phyloP scores from a whole-genome alignment of 495 filamentous ascomycete species.

The Hypoxylon trugodes region DNA sequence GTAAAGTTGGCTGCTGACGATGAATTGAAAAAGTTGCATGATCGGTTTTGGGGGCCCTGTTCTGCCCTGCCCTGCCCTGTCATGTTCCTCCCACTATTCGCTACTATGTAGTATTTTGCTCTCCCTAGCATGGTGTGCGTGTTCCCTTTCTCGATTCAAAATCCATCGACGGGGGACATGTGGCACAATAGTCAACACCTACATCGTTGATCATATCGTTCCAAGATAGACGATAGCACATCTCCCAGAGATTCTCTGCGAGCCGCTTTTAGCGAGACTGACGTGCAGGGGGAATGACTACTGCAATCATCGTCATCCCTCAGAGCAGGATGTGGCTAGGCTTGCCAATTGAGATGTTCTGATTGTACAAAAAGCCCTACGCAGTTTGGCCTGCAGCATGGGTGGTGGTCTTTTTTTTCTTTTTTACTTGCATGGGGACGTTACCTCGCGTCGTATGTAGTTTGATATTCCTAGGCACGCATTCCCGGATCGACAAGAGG shows the following conservation, averaged over 20 bases:
- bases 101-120: too few relatives aligned
- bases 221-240: constrained; percentile 25
- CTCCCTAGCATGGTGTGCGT: background rate
- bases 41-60: constrained; percentile 12
- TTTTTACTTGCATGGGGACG: constrained; percentile 34
- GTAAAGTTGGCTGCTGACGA: constrained; percentile 16
- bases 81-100: too few relatives aligned
- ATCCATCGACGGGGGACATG: constrained; percentile 4
- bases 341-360: constrained; percentile 24
- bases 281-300: constrained; percentile 28
- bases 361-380: constrained; percentile 37
- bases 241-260: constrained; percentile 35
- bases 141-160: constrained; percentile 15
- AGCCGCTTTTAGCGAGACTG: constrained; percentile 41
- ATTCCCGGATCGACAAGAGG: constrained; percentile 38
- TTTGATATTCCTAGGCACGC: constrained; percentile 35
- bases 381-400: constrained; percentile 33
- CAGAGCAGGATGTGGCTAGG: constrained; percentile 30
- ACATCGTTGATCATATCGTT: constrained; percentile 23
- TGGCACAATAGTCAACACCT: constrained; percentile 9
- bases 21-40: constrained; percentile 27
- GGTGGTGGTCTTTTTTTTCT: constrained; percentile 12
- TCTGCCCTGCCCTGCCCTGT: too few relatives aligned
- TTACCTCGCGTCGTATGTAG: constrained; percentile 39
- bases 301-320: constrained; percentile 35